These are phyloP conservation scores for Debaryomycetaceae sp. DNA, from an alignment of 1,139 yeast genomes.

Conservation along the genomic window DNA sequence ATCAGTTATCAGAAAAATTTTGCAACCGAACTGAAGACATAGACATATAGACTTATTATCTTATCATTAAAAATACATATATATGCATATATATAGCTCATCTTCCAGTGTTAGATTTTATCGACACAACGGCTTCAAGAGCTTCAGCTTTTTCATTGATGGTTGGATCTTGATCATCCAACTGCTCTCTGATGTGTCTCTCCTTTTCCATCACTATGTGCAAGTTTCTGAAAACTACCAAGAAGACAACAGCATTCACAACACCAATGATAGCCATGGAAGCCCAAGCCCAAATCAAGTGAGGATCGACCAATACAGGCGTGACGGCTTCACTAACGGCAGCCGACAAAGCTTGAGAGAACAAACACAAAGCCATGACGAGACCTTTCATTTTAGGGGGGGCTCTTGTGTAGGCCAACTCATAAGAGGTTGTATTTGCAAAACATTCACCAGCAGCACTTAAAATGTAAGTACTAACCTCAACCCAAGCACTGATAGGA, in stretches of 20 bases:
- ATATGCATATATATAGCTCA: too few species aligned
- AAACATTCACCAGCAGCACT: conserved; percentile 70
- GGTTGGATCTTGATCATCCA: too few species aligned
- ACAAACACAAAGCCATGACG: conserved; percentile 63
- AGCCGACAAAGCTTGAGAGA: conserved; percentile 58
- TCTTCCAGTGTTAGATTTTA: too few species aligned
- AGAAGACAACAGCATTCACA: conserved; percentile 40
- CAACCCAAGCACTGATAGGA: conserved; percentile 58
- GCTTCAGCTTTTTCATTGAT: too few species aligned
- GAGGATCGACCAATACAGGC: conserved; percentile 53
- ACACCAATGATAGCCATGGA: conserved; percentile 48
- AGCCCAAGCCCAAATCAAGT: conserved; percentile 54
- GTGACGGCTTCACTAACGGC: conserved; percentile 56
- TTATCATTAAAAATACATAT: too few species aligned
- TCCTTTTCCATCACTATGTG: conserved; percentile 50
- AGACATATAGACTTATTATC: too few species aligned
- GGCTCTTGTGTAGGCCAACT: conserved; percentile 67
- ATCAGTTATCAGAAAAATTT: too few species aligned
- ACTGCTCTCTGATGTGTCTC: conserved; percentile 24
- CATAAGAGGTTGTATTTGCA: conserved; percentile 65
- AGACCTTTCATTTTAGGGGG: conserved; percentile 67
- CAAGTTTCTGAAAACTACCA: conserved; percentile 49
- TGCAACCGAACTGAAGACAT: too few species aligned
- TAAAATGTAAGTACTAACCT: conserved; percentile 47
- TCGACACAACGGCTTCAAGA: too few species aligned